Evolutionary conservation across 257 asterid species (phyloP), one percentile per base, ranked within the genome.

Genomic region (Solanum infundibuliforme): DNA sequence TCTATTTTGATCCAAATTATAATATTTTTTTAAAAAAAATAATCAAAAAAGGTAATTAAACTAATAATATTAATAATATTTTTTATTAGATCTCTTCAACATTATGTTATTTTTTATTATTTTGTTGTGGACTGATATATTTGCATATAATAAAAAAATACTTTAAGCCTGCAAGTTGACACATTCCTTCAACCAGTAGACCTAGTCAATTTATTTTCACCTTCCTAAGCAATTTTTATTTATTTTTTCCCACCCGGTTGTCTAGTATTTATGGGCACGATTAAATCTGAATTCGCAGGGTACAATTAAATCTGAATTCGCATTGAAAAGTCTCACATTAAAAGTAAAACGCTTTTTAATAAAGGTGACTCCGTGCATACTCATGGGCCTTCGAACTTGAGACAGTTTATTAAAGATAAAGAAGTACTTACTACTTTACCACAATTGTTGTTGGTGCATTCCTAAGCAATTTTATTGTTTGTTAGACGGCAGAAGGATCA

Each of bases 51-150:
- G 35, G 65, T 9, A 41, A 43, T 14, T 77, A 29, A 46, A 81
- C 10, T 81, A 81, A 29, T 81, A 27, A 10, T 8, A 81, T 0
- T 27, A 43, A 4, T 14, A 46, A 0, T 46, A 14, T 12, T 81
- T 16, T 46, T 81, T 27, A 46, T 81, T 16, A 3, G 68, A 81
- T 81, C 39, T 81, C 29, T 29, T 43, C 18, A 27, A 81, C 83
- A 77, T 38, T 77, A 27, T 43, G 68, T 81, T 29, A 46, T 48
- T 48, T 48, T 46, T 27, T 46, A 81, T 81, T 31, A 29, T 81
- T 81, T 48, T 81, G 85, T 81, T 81, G 85, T 81, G 85, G 85
- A 81, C 85, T 81, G 85, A 81, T 81, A 46, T 81, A 27, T 81
- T 81, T 46, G 36, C 25, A 27, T 27, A 77, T 46, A 79, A 65